Base-by-base conservation (phyloP, 2,329 filamentous ascomycete species). In the Nannizziopsis barbatae region DNA sequence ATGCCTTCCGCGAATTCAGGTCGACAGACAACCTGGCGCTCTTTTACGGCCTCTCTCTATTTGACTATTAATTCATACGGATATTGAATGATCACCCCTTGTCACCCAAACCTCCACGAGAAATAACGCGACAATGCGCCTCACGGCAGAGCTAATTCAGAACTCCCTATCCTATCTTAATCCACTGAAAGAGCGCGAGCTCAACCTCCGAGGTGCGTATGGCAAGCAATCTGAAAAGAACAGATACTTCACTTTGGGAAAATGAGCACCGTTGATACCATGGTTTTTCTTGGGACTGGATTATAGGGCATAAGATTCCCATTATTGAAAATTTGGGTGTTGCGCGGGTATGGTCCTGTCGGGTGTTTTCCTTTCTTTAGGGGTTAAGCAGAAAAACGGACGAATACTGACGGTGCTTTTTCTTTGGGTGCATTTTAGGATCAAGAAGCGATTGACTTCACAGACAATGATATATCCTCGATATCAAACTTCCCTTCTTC, bases 121-220 rank as follows among this genome's bases (percentile, higher is more conserved):
- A n/a, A 30, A 18, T 11, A 27, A 30, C 10, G 11, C 41, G 64
- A 72, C 55, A 42, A 96, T 98, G 92, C 83, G 90, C 76, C 81
- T 98, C 72, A 95, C 90, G 55, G 83, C 86, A 59, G 92, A 96
- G 69, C 81, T 96, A 63, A 93, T 98, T 72, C 80, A 87, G 70
- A 82, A 80, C 69, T 95, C 92, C 65, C 84, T 95, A 59, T 95
- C 90, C 68, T 98, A 95, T 77, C 84, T 96, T 71, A 98, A 96
- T 72, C 89, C 90, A 67, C 79, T 98, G 69, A 94, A 92, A 74
- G 92, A 98, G 78, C 87, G 92, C 70, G 92, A 98, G 79, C 81
- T 98, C 68, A 89, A 96, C 76, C 86, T 98, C 62, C 83, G 92
- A 95, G 92, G 92, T 96, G 85, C 81, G 88, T 80, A 55, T 56